Evolutionary conservation across 805 yeast genomes (phyloP).

Genomic region (Saccharomycopsis javanensis): DNA sequence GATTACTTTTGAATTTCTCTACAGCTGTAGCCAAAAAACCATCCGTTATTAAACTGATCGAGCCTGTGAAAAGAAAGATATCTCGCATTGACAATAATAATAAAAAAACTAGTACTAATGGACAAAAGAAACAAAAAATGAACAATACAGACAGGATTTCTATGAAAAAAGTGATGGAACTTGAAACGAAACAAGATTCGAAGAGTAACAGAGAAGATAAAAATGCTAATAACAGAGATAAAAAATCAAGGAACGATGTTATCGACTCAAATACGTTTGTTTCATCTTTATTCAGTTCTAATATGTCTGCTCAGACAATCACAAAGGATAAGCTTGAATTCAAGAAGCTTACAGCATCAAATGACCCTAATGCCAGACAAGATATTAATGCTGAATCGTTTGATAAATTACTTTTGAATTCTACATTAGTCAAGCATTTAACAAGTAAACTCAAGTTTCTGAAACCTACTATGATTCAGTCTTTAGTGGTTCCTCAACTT

Average conservation of each 20-base stretch:
- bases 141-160: not conserved
- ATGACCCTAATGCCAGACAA: not conserved
- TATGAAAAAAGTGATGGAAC: conserved; percentile 18
- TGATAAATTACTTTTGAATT: not conserved
- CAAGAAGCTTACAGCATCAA: conserved; percentile 11
- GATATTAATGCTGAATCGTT: not conserved
- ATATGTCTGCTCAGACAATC: conserved; percentile 33
- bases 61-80: not conserved
- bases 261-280: conserved; percentile 48
- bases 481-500: conserved; percentile 62
- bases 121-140: conserved; percentile 1
- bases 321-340: conserved; percentile 37
- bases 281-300: conserved; percentile 75
- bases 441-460: conserved; percentile 27
- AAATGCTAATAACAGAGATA: not conserved
- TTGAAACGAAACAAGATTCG: not conserved
- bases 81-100: conserved; percentile 7
- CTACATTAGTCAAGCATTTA: not conserved
- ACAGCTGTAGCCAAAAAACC: conserved; percentile 33
- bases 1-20: conserved; percentile 66
- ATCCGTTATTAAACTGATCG: conserved; percentile 37
- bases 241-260: conserved; percentile 35
- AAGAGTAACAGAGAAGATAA: conserved; percentile 24
- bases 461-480: conserved; percentile 82
- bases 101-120: conserved; percentile 1